These are phyloP conservation scores for Ustilago esculenta DNA, from an alignment of 1,284 basidiomycete genomes.

Conservation along the genomic window DNA sequence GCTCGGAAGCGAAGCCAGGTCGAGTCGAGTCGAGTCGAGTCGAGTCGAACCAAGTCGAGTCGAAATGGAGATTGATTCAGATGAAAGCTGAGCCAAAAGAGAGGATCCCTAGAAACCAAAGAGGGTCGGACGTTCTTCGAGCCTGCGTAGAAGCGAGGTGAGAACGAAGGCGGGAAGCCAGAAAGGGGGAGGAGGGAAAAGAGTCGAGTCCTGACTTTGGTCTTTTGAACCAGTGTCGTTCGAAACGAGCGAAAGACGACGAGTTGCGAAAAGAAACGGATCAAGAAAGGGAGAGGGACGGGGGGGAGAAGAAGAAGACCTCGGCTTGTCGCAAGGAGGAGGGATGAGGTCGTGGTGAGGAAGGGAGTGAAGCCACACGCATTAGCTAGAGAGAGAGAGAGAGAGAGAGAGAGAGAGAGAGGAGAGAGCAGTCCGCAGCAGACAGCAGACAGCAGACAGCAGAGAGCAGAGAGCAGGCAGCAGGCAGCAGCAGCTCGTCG, in stretches of 20 bases:
- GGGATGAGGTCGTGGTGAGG: constrained; percentile 24
- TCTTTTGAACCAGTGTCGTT: constrained; percentile 19
- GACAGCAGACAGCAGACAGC: not conserved
- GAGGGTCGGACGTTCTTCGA: constrained; percentile 14
- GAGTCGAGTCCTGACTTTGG: constrained; percentile 23
- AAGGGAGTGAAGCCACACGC: no score
- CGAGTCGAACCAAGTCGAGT: no score
- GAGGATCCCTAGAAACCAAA: constrained; percentile 5
- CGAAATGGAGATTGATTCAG: constrained; percentile 14
- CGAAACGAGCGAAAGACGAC: constrained; percentile 25
- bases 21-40: constrained; percentile 6
- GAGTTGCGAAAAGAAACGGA: constrained; percentile 10
- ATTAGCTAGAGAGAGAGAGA: no score
- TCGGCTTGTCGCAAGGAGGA: constrained; percentile 28
- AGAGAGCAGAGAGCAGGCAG: not conserved
- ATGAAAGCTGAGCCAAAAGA: constrained; percentile 18
- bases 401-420: not conserved
- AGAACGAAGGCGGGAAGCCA: constrained; percentile 18
- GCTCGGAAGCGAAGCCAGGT: constrained; percentile 3
- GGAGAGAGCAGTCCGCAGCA: not conserved
- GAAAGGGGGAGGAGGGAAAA: constrained; percentile 3
- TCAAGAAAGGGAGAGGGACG: constrained; percentile 15
- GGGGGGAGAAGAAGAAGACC: constrained; percentile 26
- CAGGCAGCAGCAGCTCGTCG: constrained; percentile 2
- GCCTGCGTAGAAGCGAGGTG: constrained; percentile 9